These are phyloP conservation scores for Cryptococcus sp. DNA, from an alignment of 1,284 basidiomycete species.

Conservation along the genomic window DNA sequence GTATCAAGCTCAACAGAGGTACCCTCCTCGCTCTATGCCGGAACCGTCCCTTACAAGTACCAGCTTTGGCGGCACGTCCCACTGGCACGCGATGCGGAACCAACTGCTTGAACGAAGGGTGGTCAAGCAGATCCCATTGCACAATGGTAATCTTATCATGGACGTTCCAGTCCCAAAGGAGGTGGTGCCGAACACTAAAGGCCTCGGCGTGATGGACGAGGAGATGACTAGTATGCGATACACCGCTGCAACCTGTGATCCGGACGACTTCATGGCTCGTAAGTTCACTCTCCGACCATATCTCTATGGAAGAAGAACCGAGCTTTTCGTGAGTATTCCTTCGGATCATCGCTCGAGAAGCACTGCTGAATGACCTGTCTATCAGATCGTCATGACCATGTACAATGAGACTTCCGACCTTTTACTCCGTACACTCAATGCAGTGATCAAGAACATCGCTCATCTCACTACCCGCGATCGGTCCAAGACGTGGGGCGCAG, in stretches of 20 bases:
- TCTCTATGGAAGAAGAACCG: conserved; percentile 79
- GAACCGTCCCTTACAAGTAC: conserved; percentile 17
- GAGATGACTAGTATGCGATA: conserved; percentile 80
- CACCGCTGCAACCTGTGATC: conserved; percentile 57
- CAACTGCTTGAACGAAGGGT: conserved; percentile 55
- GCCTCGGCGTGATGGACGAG: conserved; percentile 60
- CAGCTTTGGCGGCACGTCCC: conserved; percentile 35
- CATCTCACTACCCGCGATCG: conserved; percentile 76
- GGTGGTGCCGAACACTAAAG: conserved; percentile 63
- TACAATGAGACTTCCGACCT: conserved; percentile 93
- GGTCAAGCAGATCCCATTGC: conserved; percentile 75
- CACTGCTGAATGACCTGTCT: background rate
- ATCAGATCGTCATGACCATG: conserved; percentile 85
- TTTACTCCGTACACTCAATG: conserved; percentile 82
- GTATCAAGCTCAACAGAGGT: conserved; percentile 11
- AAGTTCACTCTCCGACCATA: conserved; percentile 83
- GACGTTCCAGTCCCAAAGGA: conserved; percentile 76
- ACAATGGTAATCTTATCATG: conserved; percentile 78
- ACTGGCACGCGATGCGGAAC: conserved; percentile 45
- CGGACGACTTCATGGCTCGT: conserved; percentile 57
- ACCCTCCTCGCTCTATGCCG: conserved; percentile 15
- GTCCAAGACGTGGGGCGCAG: conserved; percentile 90
- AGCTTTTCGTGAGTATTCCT: conserved; percentile 65
- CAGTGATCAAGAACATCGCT: conserved; percentile 87
- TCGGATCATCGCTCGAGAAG: background rate